Evolutionary conservation across 2,329 filamentous ascomycete species (phyloP).

Genomic region (Botrytis porri): DNA sequence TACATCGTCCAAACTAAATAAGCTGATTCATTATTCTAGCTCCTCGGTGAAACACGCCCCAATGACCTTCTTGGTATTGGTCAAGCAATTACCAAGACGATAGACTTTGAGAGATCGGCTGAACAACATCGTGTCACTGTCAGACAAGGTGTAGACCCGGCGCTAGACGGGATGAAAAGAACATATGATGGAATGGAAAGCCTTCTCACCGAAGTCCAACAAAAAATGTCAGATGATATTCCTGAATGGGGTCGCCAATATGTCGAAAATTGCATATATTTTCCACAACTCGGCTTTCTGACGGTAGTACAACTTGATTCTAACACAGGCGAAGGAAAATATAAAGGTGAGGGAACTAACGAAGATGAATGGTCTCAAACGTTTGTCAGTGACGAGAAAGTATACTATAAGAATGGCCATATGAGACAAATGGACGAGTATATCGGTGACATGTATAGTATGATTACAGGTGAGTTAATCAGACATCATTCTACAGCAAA

Average conservation of each 20-base stretch:
- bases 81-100: conserved; percentile 65
- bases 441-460: conserved; percentile 80
- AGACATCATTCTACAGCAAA: background rate
- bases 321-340: conserved; percentile 56
- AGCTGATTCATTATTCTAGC: conserved; percentile 40
- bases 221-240: conserved; percentile 59
- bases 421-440: conserved; percentile 79
- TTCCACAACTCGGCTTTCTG: conserved; percentile 88
- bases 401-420: conserved; percentile 82
- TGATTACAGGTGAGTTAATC: conserved; percentile 65
- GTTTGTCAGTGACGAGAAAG: conserved; percentile 67
- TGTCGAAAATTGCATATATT: conserved; percentile 76
- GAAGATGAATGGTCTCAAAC: conserved; percentile 71
- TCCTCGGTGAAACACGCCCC: conserved; percentile 59
- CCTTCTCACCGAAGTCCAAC: conserved; percentile 66
- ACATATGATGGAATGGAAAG: conserved; percentile 74
- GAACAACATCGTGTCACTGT: conserved; percentile 72
- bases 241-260: conserved; percentile 55
- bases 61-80: conserved; percentile 63
- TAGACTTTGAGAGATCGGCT: conserved; percentile 74
- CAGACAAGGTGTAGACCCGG: conserved; percentile 64
- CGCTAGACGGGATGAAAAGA: conserved; percentile 75
- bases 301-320: conserved; percentile 67
- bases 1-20: background rate
- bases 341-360: conserved; percentile 56